Conservation (phyloP, 108 stramenopile species). For the Skeletonema potamos region DNA sequence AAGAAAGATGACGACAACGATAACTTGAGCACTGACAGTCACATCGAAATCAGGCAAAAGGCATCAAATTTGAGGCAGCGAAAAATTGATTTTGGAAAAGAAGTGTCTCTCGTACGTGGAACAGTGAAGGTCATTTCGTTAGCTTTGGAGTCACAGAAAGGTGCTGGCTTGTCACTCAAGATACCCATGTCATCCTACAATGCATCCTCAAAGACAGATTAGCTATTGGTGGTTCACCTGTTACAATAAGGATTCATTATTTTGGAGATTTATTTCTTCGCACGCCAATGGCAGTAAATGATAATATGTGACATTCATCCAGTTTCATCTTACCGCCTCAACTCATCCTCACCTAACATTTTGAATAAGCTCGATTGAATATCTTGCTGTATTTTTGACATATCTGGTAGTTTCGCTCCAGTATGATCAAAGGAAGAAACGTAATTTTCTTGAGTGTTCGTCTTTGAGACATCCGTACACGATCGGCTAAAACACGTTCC, state of each 20-base stretch:
- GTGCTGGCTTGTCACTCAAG: constrained; percentile 8
- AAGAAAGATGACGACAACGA: constrained; percentile 38
- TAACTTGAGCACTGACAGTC: not conserved
- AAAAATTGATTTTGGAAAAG: constrained; percentile 26
- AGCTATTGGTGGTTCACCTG: not conserved
- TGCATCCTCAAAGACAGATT: constrained; percentile 42
- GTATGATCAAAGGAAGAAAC: not conserved
- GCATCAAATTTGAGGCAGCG: constrained; percentile 8
- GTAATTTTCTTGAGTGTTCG: not conserved
- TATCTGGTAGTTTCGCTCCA: constrained; percentile 25
- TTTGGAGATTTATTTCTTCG: not conserved
- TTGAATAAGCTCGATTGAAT: constrained; percentile 42
- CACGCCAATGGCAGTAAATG: not conserved
- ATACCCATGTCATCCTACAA: not conserved
- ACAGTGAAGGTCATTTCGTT: constrained; percentile 31
- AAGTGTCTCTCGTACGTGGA: constrained; percentile 27
- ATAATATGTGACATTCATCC: not conserved
- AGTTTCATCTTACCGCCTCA: not conserved
- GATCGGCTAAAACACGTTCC: not conserved
- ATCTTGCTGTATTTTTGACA: constrained; percentile 36
- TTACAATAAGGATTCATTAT: not conserved
- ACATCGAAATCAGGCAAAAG: constrained; percentile 8
- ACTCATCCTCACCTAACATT: constrained; percentile 33
- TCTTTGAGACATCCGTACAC: not conserved
- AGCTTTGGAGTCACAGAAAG: constrained; percentile 36